These are phyloP conservation scores for Alternaria rosae DNA, from an alignment of 2,329 filamentous ascomycete species.

Conservation along the genomic window DNA sequence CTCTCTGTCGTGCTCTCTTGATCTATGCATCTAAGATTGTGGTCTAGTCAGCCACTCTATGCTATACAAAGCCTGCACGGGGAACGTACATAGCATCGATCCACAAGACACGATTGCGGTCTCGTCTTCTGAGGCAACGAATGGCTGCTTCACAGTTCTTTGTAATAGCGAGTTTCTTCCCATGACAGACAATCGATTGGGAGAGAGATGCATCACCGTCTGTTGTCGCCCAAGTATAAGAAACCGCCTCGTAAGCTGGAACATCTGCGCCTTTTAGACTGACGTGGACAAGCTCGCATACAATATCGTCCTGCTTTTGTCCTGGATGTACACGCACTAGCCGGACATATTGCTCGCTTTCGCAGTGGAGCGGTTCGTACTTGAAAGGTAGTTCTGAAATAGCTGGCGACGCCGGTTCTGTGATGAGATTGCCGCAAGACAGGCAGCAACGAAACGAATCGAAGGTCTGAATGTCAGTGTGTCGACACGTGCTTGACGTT, in stretches of 20 bases:
- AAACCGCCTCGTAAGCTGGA: background rate
- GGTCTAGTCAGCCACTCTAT: accelerated
- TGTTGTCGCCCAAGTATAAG: background rate
- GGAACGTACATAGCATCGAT: background rate
- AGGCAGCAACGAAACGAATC: background rate
- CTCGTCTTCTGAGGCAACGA: background rate
- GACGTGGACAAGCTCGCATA: background rate
- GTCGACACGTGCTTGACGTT: background rate
- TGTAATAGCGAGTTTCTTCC: background rate
- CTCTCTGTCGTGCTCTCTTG: background rate
- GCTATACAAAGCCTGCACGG: background rate
- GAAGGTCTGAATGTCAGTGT: background rate
- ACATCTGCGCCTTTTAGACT: background rate
- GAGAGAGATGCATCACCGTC: background rate
- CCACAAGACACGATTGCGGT: background rate
- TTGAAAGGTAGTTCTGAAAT: background rate
- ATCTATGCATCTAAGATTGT: background rate
- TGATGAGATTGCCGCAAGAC: background rate
- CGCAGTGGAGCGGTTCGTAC: background rate
- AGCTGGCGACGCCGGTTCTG: background rate
- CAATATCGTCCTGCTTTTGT: background rate
- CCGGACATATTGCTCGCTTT: background rate
- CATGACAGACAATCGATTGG: background rate
- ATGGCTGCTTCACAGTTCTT: background rate
- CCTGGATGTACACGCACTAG: background rate